Percentiles rank a stretch among this genome's conserved stretches.
These are phyloP conservation scores for Fusarium domesticum DNA, from an alignment of 2,329 filamentous ascomycete genomes.

Conservation along the genomic window DNA sequence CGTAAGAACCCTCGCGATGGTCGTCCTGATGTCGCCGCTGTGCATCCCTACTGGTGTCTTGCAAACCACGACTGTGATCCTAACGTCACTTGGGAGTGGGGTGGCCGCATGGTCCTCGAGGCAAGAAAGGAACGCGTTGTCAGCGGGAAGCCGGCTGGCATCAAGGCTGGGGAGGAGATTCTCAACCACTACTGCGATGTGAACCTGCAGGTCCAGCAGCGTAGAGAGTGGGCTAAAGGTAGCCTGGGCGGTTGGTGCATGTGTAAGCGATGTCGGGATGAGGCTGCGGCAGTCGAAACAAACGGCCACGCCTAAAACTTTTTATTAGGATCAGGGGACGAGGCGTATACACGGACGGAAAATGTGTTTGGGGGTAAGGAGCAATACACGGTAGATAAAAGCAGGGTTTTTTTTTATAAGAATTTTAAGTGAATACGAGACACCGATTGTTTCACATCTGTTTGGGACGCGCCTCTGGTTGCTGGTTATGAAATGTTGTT, in stretches of 20 bases:
- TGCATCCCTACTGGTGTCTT: constrained; percentile 93
- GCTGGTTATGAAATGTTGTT: no score
- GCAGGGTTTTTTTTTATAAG: no score
- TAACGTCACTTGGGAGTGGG: constrained; percentile 94
- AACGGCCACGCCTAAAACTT: constrained; percentile 9
- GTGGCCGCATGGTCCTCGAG: constrained; percentile 70
- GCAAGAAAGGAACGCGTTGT: constrained; percentile 57
- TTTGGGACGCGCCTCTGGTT: no score
- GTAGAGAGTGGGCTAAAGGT: constrained; percentile 84
- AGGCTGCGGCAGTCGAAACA: constrained; percentile 45
- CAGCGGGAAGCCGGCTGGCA: constrained; percentile 52
- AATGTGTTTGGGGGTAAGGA: no score
- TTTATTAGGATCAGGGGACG: neutral
- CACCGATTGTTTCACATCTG: no score
- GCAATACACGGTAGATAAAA: no score
- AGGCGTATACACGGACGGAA: no score
- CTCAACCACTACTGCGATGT: constrained; percentile 95
- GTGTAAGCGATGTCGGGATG: constrained; percentile 77
- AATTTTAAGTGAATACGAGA: no score
- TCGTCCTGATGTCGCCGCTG: constrained; percentile 84
- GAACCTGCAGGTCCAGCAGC: constrained; percentile 69
- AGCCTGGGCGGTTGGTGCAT: constrained; percentile 86
- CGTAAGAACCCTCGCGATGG: constrained; percentile 73
- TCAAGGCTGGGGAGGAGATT: constrained; percentile 79
- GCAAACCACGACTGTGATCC: constrained; percentile 96